Conservation (phyloP, 495 filamentous ascomycete species). For the Margaritispora aquatica region DNA sequence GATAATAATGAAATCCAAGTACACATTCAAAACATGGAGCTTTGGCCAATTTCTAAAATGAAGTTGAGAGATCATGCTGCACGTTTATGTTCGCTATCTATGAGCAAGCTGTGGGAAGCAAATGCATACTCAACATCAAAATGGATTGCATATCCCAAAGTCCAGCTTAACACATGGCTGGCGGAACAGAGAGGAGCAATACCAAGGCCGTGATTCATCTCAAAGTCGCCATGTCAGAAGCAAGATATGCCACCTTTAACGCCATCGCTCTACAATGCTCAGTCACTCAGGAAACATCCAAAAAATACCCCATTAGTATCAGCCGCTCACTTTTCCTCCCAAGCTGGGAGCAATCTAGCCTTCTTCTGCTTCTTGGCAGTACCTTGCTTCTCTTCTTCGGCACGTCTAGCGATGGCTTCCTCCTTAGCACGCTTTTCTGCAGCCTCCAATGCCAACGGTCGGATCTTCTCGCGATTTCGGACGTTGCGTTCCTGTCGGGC, state of each 20-base stretch:
- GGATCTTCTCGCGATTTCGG: background rate
- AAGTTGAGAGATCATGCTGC: too few relatives aligned
- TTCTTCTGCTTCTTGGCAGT: background rate
- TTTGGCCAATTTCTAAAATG: too few relatives aligned
- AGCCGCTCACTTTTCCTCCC: conserved; percentile 28
- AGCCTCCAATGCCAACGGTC: conserved; percentile 5
- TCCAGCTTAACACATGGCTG: background rate
- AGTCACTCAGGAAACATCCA: background rate
- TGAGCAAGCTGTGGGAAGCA: too few relatives aligned
- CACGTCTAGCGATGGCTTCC: background rate
- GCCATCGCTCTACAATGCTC: background rate
- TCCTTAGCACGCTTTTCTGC: conserved; percentile 8
- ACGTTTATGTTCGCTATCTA: too few relatives aligned
- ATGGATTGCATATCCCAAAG: background rate
- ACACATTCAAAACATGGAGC: too few relatives aligned
- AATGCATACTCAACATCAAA: background rate
- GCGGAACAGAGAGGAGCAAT: too few relatives aligned
- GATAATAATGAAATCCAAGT: too few relatives aligned
- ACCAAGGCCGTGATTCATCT: background rate
- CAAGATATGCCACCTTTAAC: background rate
- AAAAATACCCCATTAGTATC: background rate
- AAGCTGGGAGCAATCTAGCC: background rate
- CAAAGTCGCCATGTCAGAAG: background rate
- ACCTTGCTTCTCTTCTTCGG: background rate
- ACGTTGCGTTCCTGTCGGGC: conserved; percentile 4